A percentile compares a stretch with the other conserved stretches of the same genome.
Evolutionary conservation across 805 yeast species (phyloP).

Genomic region (Hemisphaericaspora nanyangensis): DNA sequence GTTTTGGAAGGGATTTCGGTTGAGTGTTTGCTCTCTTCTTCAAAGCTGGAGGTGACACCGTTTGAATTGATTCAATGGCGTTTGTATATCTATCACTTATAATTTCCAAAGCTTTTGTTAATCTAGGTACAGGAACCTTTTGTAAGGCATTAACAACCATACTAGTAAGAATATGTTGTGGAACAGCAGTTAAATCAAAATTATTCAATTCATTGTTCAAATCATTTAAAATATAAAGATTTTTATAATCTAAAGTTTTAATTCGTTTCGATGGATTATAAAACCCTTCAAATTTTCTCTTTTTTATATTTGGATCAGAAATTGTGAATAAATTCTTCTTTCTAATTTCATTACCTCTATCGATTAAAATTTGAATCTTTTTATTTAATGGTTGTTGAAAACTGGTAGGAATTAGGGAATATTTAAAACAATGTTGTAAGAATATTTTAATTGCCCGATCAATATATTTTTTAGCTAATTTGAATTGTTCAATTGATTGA

Average conservation of each 20-base stretch:
- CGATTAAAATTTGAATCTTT: conserved; percentile 26
- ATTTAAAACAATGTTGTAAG: conserved; percentile 34
- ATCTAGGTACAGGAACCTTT: conserved; percentile 46
- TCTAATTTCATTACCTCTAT: conserved; percentile 39
- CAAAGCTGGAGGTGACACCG: background rate
- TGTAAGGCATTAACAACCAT: conserved; percentile 67
- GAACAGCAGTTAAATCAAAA: conserved; percentile 68
- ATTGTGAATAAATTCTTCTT: conserved; percentile 33
- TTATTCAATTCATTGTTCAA: conserved; percentile 55
- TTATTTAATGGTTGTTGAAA: conserved; percentile 24
- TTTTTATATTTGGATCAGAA: conserved; percentile 28
- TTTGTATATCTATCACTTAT: conserved; percentile 62
- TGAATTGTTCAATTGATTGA: conserved; percentile 42
- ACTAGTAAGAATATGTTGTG: conserved; percentile 57
- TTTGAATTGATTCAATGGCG: conserved; percentile 11
- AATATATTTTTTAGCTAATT: conserved; percentile 56
- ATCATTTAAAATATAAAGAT: conserved; percentile 65
- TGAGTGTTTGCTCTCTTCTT: conserved; percentile 1
- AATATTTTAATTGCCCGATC: conserved; percentile 54
- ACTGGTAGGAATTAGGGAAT: conserved; percentile 33
- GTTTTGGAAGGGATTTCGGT: background rate
- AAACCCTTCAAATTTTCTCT: conserved; percentile 42
- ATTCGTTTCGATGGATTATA: conserved; percentile 27
- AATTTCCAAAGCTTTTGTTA: conserved; percentile 66
- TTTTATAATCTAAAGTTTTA: conserved; percentile 44